A percentile compares a stretch with the other conserved stretches of the same genome.
phyloP scores from a whole-genome alignment of 2,329 filamentous ascomycete species.

The Colletotrichum incanum region DNA sequence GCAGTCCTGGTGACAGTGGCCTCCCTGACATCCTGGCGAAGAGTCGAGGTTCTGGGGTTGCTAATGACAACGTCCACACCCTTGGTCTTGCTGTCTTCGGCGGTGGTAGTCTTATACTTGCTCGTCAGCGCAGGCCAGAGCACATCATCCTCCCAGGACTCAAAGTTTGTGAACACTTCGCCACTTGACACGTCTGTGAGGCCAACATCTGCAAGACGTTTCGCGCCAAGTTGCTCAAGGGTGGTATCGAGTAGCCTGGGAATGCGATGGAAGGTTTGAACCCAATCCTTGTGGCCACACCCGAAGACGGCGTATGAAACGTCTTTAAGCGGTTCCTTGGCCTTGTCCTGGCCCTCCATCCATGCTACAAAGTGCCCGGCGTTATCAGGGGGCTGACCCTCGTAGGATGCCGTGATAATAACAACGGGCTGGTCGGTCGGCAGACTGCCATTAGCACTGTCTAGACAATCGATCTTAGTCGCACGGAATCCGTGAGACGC shows the following conservation, averaged over 20 bases:
- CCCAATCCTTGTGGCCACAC: conserved; percentile 71
- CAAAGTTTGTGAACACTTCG: conserved; percentile 79
- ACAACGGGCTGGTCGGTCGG: conserved; percentile 72
- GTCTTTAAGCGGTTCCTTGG: conserved; percentile 59
- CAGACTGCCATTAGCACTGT: conserved; percentile 70
- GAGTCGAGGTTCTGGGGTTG: conserved; percentile 67
- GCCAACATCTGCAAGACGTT: conserved; percentile 62
- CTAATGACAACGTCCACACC: conserved; percentile 66
- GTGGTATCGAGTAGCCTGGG: conserved; percentile 74
- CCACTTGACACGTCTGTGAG: conserved; percentile 73
- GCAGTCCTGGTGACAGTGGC: conserved; percentile 70
- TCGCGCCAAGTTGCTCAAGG: conserved; percentile 58
- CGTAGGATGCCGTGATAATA: conserved; percentile 78
- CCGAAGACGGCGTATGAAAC: conserved; percentile 78
- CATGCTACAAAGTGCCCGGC: conserved; percentile 76
- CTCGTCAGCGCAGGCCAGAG: conserved; percentile 67
- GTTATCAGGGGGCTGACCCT: conserved; percentile 80
- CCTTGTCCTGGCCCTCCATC: conserved; percentile 67
- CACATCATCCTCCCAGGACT: conserved; percentile 75
- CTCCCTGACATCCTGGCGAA: conserved; percentile 74
- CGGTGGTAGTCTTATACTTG: conserved; percentile 61
- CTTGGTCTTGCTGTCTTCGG: conserved; percentile 40
- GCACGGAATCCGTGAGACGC: conserved; percentile 69
- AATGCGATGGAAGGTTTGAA: conserved; percentile 76
- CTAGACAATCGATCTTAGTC: conserved; percentile 65